A percentile compares a stretch with the other conserved stretches of the same genome.
phyloP scores from a whole-genome alignment of 805 yeast genomes.

The Metschnikowia orientalis region DNA sequence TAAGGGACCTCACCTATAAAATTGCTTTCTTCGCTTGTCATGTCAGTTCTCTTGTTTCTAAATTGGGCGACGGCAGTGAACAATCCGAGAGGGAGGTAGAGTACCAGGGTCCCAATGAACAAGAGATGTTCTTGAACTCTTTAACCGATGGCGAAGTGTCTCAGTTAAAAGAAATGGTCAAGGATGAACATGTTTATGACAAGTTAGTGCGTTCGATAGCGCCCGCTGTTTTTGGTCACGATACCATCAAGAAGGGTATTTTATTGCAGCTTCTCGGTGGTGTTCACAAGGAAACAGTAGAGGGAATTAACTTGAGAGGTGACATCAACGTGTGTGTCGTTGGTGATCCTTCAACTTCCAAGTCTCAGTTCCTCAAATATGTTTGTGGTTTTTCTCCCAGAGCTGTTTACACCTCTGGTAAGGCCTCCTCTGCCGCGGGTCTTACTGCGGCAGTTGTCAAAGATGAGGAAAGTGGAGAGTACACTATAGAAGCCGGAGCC shows the following conservation, averaged over 20 bases:
- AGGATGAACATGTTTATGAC: slow-evolving; percentile 77
- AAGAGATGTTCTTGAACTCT: slow-evolving; percentile 73
- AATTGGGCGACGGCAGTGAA: slow-evolving; percentile 18
- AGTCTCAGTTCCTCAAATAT: slow-evolving; percentile 92
- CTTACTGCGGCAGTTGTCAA: slow-evolving; percentile 95
- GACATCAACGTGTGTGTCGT: slow-evolving; percentile 95
- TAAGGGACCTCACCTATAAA: slow-evolving; percentile 86
- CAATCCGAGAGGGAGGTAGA: slow-evolving; percentile 24
- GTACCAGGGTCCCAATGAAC: slow-evolving; percentile 58
- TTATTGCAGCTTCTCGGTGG: slow-evolving; percentile 88
- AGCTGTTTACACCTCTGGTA: slow-evolving; percentile 95
- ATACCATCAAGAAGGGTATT: slow-evolving; percentile 87
- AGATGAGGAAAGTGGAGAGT: slow-evolving; percentile 96
- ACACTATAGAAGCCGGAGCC: slow-evolving; percentile 98
- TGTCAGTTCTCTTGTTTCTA: slow-evolving; percentile 60
- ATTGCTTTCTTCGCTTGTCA: slow-evolving; percentile 90
- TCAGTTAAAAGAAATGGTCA: slow-evolving; percentile 86
- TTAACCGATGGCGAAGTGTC: slow-evolving; percentile 76
- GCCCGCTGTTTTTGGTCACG: slow-evolving; percentile 96
- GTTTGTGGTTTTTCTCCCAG: slow-evolving; percentile 89
- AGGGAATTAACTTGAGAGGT: slow-evolving; percentile 93
- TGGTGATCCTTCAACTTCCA: slow-evolving; percentile 97
- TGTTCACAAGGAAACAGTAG: slow-evolving; percentile 89
- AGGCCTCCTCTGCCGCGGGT: slow-evolving; percentile 98
- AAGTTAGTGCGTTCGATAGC: slow-evolving; percentile 85